Evolutionary conservation across 352 stramenopile genomes (phyloP).

Genomic region (Phytophthora tubulina): DNA sequence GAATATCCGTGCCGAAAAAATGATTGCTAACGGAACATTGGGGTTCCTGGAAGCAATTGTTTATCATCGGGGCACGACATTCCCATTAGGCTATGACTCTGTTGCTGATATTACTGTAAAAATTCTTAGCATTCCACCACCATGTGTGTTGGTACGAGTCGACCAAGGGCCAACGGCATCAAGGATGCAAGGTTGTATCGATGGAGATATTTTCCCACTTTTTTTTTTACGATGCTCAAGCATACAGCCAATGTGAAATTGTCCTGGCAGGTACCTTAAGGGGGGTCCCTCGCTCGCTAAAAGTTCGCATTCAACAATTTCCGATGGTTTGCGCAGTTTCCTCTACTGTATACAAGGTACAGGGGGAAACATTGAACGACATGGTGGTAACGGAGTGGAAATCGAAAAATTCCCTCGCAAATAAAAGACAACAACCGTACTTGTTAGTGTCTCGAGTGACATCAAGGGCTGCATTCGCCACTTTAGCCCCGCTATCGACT

Average conservation of each 20-base stretch:
- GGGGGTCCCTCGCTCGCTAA: background rate
- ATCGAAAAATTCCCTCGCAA: background rate
- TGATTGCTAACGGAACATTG: slow-evolving; percentile 22
- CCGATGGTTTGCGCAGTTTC: background rate
- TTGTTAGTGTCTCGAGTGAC: background rate
- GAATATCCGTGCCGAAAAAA: slow-evolving; percentile 9
- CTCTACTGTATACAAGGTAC: background rate
- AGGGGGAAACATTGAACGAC: background rate
- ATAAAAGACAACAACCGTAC: background rate
- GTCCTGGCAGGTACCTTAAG: background rate
- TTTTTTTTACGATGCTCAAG: background rate
- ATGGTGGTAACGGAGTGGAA: background rate
- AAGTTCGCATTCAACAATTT: background rate
- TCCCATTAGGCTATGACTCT: slow-evolving; percentile 12
- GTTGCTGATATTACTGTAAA: background rate
- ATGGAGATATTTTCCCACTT: background rate
- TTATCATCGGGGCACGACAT: slow-evolving; percentile 8
- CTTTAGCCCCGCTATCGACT: background rate
- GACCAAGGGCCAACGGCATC: background rate
- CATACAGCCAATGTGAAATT: background rate
- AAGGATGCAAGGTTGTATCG: background rate
- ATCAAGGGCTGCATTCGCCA: background rate
- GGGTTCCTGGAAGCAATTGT: slow-evolving; percentile 5
- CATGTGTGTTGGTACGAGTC: background rate
- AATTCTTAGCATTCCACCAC: background rate